A percentile compares a stretch with the other conserved stretches of the same genome.
Conservation (phyloP, 2,329 filamentous ascomycete genomes). For the Aspergillus piperis region DNA sequence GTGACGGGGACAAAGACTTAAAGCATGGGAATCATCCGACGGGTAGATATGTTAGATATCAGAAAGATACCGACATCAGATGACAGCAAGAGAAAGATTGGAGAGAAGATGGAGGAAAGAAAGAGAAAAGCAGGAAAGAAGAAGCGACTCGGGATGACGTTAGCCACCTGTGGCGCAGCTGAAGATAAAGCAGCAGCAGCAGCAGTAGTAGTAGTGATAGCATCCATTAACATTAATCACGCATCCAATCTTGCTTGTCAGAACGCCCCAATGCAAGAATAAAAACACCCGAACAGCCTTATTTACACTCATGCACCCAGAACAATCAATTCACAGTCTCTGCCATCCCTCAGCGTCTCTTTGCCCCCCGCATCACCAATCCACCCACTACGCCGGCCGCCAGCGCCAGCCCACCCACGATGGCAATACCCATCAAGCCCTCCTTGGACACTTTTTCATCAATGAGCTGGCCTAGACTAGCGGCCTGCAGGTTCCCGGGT, state of each 20-base stretch:
- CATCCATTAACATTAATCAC: not conserved
- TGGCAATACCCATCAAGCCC: constrained; percentile 89
- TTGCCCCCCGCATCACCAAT: constrained; percentile 75
- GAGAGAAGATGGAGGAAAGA: constrained; percentile 1
- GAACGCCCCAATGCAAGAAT: not conserved
- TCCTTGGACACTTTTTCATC: constrained; percentile 97
- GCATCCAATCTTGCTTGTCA: constrained; percentile 9
- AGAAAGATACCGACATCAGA: not conserved
- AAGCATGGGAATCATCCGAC: not conserved
- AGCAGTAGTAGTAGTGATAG: too few relatives aligned
- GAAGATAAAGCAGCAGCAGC: too few relatives aligned
- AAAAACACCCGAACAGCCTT: not conserved
- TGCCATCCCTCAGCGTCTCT: constrained; percentile 52
- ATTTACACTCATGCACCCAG: not conserved
- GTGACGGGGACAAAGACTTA: not conserved
- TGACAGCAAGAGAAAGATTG: not conserved
- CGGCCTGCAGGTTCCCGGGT: constrained; percentile 85
- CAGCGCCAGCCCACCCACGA: constrained; percentile 88
- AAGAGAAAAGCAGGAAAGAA: not conserved
- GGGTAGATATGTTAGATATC: not conserved
- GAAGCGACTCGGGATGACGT: constrained; percentile 11
- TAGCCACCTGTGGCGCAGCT: constrained; percentile 7
- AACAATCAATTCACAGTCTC: not conserved
- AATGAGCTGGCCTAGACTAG: constrained; percentile 81
- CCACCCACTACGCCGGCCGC: constrained; percentile 92